phyloP scores from a whole-genome alignment of 2,329 filamentous ascomycete genomes.

The Plectosphaerella cucumerina region DNA sequence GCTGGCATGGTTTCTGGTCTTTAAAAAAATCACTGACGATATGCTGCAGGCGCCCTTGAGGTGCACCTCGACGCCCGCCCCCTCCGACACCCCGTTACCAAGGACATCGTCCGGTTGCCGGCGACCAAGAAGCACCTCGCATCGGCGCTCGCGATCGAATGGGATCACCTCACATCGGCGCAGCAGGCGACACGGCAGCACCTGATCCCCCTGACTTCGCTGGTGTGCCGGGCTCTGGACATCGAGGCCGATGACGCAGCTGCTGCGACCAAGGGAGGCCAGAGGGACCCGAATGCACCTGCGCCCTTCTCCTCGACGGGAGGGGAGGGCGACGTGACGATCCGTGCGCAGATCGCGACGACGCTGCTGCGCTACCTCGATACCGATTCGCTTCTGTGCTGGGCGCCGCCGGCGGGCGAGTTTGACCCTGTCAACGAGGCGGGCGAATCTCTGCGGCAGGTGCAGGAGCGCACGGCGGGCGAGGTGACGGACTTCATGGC shows the following conservation, averaged over 20 bases:
- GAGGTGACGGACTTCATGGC: slow-evolving; percentile 70
- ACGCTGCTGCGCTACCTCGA: slow-evolving; percentile 81
- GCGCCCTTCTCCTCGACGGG: slow-evolving; percentile 4
- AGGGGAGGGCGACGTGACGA: slow-evolving; percentile 29
- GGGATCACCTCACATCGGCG: slow-evolving; percentile 78
- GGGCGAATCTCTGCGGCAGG: slow-evolving; percentile 60
- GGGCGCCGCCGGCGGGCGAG: slow-evolving; percentile 58
- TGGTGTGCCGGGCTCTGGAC: slow-evolving; percentile 79
- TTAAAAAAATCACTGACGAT: not conserved
- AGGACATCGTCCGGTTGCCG: slow-evolving; percentile 69
- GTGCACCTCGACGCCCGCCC: slow-evolving; percentile 75
- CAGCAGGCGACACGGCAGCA: slow-evolving; percentile 83
- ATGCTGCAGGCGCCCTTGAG: slow-evolving; percentile 38
- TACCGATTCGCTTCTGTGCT: slow-evolving; percentile 91
- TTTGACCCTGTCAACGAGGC: slow-evolving; percentile 40
- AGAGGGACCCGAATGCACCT: not conserved
- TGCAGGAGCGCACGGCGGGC: slow-evolving; percentile 66
- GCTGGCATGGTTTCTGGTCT: slow-evolving; percentile 9
- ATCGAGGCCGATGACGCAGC: slow-evolving; percentile 55
- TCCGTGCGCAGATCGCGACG: slow-evolving; percentile 60
- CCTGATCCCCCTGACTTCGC: slow-evolving; percentile 84
- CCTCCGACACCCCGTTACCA: slow-evolving; percentile 71
- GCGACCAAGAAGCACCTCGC: slow-evolving; percentile 75
- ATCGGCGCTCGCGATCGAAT: slow-evolving; percentile 82
- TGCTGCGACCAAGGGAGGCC: not conserved